Evolutionary conservation across 1,139 yeast genomes (phyloP), one percentile per base, ranked within the genome.

Genomic region (Geotrichum siamense): DNA sequence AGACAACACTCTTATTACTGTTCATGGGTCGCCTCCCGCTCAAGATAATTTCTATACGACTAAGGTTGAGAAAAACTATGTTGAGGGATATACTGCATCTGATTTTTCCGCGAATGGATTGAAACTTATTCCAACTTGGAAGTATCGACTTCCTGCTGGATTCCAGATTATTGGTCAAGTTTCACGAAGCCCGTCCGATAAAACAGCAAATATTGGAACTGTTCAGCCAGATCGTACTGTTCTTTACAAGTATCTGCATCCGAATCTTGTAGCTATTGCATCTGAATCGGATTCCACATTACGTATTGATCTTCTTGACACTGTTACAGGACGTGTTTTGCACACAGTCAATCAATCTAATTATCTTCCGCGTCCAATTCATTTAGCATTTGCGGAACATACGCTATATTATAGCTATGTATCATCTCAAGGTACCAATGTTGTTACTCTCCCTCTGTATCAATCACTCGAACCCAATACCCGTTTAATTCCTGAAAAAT

Each of bases 191-290:
- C 71, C 74, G 1, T 59, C 58, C 22, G 75, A 74, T 10, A 60
- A 63, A 16, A 71, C 79, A 2, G 76, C 81, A 0, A 79, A 82
- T n/a, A 63, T 81, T 41, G 96, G 94, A 12, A 72, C 76, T 30
- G 74, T 83, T 1, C 66, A 82, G 32, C 80, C 82, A 17, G 79
- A 83, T 55, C 74, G 86, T 56, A 71, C 80, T 1, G 93, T 87
- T 1, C 65, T 87, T 39, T 87, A 89, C 73, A 91, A 89, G 63
- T 89, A 84, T 60, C 68, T 89, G 51, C 75, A 84, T 56, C 93
- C 89, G 23, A 79, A 84, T 55, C 51, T 77, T 17, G 68, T 81
- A 2, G 74, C 83, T 0, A 65, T 81, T 31, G 70, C 82, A 1
- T 54, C 49, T 1, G 51, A 59, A 0, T 53, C 59, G 1, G 46